Conservation (phyloP, 345 rosid genomes). For the Boechera stricta region DNA sequence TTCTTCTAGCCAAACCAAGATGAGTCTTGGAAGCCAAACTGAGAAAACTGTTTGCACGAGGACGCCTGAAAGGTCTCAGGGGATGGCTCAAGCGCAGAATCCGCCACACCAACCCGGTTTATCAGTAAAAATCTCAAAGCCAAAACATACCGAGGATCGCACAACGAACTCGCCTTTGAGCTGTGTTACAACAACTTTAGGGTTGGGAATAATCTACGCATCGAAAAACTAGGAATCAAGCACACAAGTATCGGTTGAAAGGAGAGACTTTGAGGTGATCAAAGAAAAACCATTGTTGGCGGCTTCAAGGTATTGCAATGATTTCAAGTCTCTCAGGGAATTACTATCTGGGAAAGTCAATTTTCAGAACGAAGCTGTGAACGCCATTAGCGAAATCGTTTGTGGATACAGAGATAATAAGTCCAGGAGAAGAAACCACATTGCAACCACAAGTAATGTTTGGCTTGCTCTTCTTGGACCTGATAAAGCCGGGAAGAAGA, state of each 20-base stretch:
- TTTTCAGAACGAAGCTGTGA: slow-evolving; percentile 70
- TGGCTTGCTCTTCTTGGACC: slow-evolving; percentile 82
- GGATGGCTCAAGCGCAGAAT: slow-evolving; percentile 12
- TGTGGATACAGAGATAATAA: slow-evolving; percentile 52
- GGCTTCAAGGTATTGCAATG: slow-evolving; percentile 42
- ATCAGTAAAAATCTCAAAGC: slow-evolving; percentile 35
- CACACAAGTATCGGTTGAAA: slow-evolving; percentile 41
- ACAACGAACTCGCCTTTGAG: slow-evolving; percentile 43
- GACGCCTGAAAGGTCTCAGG: slow-evolving; percentile 27
- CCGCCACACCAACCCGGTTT: slow-evolving; percentile 35
- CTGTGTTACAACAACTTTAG: slow-evolving; percentile 65
- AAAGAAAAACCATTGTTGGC: slow-evolving; percentile 43
- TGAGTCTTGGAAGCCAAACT: slow-evolving; percentile 10
- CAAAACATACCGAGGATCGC: slow-evolving; percentile 41
- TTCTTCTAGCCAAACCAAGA: slow-evolving; percentile 22
- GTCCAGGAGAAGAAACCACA: slow-evolving; percentile 35
- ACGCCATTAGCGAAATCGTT: slow-evolving; percentile 54
- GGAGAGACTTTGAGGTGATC: slow-evolving; percentile 36
- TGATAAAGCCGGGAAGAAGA: slow-evolving; percentile 68
- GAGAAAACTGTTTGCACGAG: background rate
- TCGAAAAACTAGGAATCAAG: slow-evolving; percentile 47
- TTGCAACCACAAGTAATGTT: slow-evolving; percentile 45
- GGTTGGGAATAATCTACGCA: slow-evolving; percentile 58
- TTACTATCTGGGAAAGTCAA: slow-evolving; percentile 58
- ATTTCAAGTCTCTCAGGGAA: slow-evolving; percentile 57